A percentile compares a stretch with the other conserved stretches of the same genome.
Conservation (phyloP, 768 basidiomycete genomes). For the Mycena pura region DNA sequence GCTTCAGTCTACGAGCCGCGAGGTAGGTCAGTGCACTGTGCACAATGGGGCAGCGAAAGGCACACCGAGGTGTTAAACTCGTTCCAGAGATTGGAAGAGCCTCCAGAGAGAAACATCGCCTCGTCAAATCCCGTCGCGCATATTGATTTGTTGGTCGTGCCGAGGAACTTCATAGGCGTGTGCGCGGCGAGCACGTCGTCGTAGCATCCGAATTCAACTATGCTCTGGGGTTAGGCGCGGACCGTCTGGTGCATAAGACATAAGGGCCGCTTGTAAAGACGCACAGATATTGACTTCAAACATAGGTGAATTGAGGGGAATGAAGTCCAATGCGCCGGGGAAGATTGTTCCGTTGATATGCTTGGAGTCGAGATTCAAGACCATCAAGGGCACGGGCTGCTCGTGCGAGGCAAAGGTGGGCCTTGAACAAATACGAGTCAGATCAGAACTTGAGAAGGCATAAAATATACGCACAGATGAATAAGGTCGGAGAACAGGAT, state of each 20-base stretch:
- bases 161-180: conserved; percentile 51
- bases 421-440: conserved; percentile 26
- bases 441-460: background rate
- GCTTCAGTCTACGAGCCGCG: conserved; percentile 1
- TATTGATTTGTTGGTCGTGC: conserved; percentile 41
- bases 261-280: background rate
- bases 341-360: conserved; percentile 33
- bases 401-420: conserved; percentile 38
- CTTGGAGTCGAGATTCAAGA: too few species aligned
- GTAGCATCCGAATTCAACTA: conserved; percentile 49
- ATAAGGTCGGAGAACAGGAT: conserved; percentile 41
- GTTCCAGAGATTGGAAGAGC: conserved; percentile 37
- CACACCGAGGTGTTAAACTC: conserved; percentile 15
- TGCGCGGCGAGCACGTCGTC: conserved; percentile 54
- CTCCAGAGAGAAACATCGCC: conserved; percentile 33
- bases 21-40: background rate
- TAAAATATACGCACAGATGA: conserved; percentile 37
- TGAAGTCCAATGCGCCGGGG: conserved; percentile 25
- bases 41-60: too few species aligned
- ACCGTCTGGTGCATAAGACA: too few species aligned
- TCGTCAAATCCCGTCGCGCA: conserved; percentile 45
- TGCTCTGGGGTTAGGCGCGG: background rate
- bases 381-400: too few species aligned
- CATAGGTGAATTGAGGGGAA: conserved; percentile 41
- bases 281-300: conserved; percentile 43